Percentiles rank a stretch among this genome's conserved stretches.
phyloP scores from a whole-genome alignment of 257 asterid genomes.

The Capsicum pubescens region DNA sequence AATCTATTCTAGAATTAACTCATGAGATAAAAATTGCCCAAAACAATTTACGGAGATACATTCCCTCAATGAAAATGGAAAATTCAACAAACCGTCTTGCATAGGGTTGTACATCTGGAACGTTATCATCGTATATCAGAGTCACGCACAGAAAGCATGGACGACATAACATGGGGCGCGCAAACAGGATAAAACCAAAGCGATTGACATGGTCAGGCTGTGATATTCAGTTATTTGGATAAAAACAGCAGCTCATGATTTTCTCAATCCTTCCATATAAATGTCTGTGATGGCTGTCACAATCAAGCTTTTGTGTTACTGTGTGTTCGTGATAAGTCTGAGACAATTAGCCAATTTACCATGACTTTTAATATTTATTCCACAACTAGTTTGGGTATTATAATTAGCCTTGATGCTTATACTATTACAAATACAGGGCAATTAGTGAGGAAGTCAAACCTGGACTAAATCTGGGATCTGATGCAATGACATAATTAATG shows the following conservation, averaged over 20 bases:
- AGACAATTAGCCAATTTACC: neutral
- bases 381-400: neutral
- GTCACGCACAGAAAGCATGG: neutral
- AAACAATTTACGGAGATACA: neutral
- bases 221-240: slow-evolving; percentile 20
- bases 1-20: neutral
- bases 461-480: slow-evolving; percentile 21
- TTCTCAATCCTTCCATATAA: neutral
- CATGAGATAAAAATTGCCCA: neutral
- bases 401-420: neutral
- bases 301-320: slow-evolving; percentile 4
- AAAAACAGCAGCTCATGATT: neutral
- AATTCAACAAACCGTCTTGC: neutral
- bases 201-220: neutral
- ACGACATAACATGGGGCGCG: neutral
- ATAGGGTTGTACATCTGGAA: accelerated
- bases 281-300: slow-evolving; percentile 9
- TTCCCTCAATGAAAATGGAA: neutral
- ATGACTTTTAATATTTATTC: slow-evolving; percentile 3
- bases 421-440: neutral
- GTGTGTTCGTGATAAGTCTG: neutral
- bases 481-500: neutral
- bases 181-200: neutral
- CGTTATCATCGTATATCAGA: neutral
- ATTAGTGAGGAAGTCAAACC: slow-evolving; percentile 9